Percentiles rank a stretch among this genome's conserved stretches.
These are phyloP conservation scores for Verticillium klebahnii DNA, from an alignment of 2,329 filamentous ascomycete genomes.

Conservation along the genomic window DNA sequence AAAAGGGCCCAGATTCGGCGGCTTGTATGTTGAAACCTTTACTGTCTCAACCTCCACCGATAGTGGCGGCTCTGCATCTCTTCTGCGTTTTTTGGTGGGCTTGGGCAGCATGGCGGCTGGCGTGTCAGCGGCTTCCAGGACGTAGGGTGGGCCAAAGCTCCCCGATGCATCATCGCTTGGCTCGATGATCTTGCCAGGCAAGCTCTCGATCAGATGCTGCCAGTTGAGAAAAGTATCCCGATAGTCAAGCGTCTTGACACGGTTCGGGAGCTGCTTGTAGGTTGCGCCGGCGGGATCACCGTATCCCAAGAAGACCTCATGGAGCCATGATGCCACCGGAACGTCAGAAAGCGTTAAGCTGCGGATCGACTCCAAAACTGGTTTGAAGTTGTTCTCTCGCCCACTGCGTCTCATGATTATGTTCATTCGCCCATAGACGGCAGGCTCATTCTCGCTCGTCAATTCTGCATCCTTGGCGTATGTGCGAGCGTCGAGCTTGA, in stretches of 20 bases:
- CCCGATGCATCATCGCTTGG: slow-evolving; percentile 65
- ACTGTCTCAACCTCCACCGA: slow-evolving; percentile 62
- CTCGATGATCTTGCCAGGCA: slow-evolving; percentile 83
- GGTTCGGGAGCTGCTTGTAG: slow-evolving; percentile 77
- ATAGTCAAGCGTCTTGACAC: slow-evolving; percentile 77
- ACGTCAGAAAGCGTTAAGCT: slow-evolving; percentile 80
- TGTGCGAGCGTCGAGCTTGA: slow-evolving; percentile 74
- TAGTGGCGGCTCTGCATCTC: slow-evolving; percentile 66
- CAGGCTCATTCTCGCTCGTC: slow-evolving; percentile 60
- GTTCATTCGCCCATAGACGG: slow-evolving; percentile 83
- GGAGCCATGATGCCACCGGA: slow-evolving; percentile 83
- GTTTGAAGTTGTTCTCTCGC: slow-evolving; percentile 95
- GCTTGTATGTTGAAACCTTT: slow-evolving; percentile 84
- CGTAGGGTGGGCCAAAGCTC: slow-evolving; percentile 82
- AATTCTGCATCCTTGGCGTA: slow-evolving; percentile 74
- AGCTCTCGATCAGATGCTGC: slow-evolving; percentile 86
- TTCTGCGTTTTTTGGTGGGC: slow-evolving; percentile 80
- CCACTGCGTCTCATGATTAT: slow-evolving; percentile 77
- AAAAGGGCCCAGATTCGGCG: slow-evolving; percentile 85
- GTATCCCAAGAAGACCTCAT: slow-evolving; percentile 96
- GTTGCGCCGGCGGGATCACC: slow-evolving; percentile 85
- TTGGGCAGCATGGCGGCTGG: slow-evolving; percentile 47
- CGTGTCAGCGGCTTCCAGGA: slow-evolving; percentile 64
- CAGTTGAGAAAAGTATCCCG: slow-evolving; percentile 93
- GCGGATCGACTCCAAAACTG: slow-evolving; percentile 86